Percentiles rank a stretch among this genome's conserved stretches.
phyloP scores from a whole-genome alignment of 306 rosid species.

The Inga oerstediana region DNA sequence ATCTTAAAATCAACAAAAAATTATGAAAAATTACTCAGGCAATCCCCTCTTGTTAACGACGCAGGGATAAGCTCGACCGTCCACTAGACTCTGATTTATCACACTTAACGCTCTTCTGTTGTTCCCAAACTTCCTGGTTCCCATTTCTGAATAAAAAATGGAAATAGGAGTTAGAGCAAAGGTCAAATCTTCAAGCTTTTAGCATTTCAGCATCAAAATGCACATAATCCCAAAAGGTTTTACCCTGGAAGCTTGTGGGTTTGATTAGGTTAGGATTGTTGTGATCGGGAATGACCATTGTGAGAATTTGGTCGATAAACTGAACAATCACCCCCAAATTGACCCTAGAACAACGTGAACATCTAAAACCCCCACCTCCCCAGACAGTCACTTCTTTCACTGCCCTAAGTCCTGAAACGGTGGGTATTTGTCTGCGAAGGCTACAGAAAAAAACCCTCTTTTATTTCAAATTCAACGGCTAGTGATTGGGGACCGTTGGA shows the following conservation, averaged over 20 bases:
- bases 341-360: constrained; percentile 21
- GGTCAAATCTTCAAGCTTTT: constrained; percentile 17
- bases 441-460: constrained; percentile 7
- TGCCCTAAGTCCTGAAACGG: constrained; percentile 18
- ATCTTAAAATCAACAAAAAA: background rate
- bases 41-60: constrained; percentile 83
- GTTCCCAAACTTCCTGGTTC: constrained; percentile 56
- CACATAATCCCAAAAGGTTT: background rate
- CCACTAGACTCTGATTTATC: constrained; percentile 63
- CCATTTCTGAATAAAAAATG: constrained; percentile 29
- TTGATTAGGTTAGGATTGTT: constrained; percentile 56
- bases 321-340: constrained; percentile 30
- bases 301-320: background rate
- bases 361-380: background rate
- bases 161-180: background rate
- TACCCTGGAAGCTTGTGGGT: constrained; percentile 66
- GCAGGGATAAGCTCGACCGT: constrained; percentile 67
- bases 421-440: constrained; percentile 47
- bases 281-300: constrained; percentile 64
- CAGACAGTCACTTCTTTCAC: background rate
- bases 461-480: constrained; percentile 89
- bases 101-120: constrained; percentile 77
- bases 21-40: constrained; percentile 56
- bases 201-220: constrained; percentile 19
- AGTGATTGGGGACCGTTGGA: constrained; percentile 81